phyloP scores from a whole-genome alignment of 2,329 filamentous ascomycete genomes.

The Ascochyta clinopodiicola region DNA sequence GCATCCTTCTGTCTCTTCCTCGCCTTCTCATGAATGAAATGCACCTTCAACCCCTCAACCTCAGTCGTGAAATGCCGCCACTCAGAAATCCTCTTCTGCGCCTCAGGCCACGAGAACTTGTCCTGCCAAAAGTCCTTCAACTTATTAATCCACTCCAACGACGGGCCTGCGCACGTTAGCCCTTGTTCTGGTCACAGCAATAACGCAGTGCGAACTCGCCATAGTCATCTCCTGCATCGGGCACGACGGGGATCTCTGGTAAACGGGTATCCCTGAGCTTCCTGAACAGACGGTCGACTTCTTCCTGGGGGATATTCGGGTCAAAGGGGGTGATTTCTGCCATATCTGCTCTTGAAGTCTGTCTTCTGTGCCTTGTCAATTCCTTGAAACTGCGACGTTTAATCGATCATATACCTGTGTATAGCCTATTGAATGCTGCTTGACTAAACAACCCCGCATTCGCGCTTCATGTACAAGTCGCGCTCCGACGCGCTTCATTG shows the following conservation, averaged over 20 bases:
- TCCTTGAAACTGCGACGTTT: background rate
- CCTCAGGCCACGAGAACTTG: slow-evolving; percentile 43
- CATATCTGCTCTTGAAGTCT: slow-evolving; percentile 6
- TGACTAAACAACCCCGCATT: background rate
- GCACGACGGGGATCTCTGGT: slow-evolving; percentile 44
- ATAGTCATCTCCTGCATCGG: slow-evolving; percentile 45
- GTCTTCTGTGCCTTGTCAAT: background rate
- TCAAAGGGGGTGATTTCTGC: slow-evolving; percentile 42
- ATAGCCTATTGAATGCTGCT: background rate
- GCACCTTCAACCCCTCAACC: slow-evolving; percentile 46
- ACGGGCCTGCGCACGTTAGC: slow-evolving; percentile 25
- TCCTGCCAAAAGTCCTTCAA: slow-evolving; percentile 45
- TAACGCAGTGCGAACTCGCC: slow-evolving; percentile 17
- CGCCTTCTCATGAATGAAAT: slow-evolving; percentile 50
- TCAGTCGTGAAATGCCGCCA: slow-evolving; percentile 46
- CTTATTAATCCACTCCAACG: slow-evolving; percentile 42
- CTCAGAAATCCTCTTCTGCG: slow-evolving; percentile 41
- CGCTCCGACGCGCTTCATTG: slow-evolving; percentile 2
- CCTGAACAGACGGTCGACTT: slow-evolving; percentile 46
- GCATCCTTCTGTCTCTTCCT: slow-evolving; percentile 40
- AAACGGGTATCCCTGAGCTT: slow-evolving; percentile 46
- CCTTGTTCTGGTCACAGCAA: background rate
- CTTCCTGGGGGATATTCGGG: slow-evolving; percentile 41
- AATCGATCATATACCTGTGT: background rate
- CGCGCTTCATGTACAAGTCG: slow-evolving; percentile 1